Evolutionary conservation across 495 filamentous ascomycete species (phyloP), one percentile per base, ranked within the genome.

Genomic region (Clavariopsis aquatica): DNA sequence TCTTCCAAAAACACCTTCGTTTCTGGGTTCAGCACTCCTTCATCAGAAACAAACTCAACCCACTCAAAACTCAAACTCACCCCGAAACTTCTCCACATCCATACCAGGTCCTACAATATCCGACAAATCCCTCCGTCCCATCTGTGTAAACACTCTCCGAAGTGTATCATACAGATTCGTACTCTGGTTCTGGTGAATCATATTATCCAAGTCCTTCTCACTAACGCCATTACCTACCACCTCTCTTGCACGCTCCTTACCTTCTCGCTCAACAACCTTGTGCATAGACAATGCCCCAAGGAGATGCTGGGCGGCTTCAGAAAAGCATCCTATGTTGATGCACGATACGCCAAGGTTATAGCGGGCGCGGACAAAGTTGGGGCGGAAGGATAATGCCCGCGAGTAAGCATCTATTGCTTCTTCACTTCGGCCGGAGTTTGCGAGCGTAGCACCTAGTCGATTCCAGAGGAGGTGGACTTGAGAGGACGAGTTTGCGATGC

Each of bases 351-450:
- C 94, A 8, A 98, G 85, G 77, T 98, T 98, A 78, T 98, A 98
- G 10, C 94, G 86, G 5, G 94, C 94, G 36, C 94, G 89, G 23
- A 98, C 95, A 70, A 98, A 98, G 79, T 97, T 97, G 38, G 93
- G 88, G 69, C 90, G 88, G 52, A 97, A 85, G 56, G 84, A 87
- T 12, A 98, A 81, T 0, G 94, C 94, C 65, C 90, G 88, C 74
- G 96, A 92, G 76, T 99, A 99, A 0, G 94, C 94, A 60, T 92
- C 89, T 69, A 98, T 97, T 29, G 94, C 94, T 74, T 99, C 93
- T 74, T 98, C 94, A 62, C 84, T 88, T 62, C 91, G 89, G 53
- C 92, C 93, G 19, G 85, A 89, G 79, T 99, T 99, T 66, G 94
- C 94, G 1, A 99, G 86, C 0, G 94, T 99, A 3, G 94, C 94